phyloP scores from a whole-genome alignment of 73 alveolate genomes.

The Paramecium primaurelia region DNA sequence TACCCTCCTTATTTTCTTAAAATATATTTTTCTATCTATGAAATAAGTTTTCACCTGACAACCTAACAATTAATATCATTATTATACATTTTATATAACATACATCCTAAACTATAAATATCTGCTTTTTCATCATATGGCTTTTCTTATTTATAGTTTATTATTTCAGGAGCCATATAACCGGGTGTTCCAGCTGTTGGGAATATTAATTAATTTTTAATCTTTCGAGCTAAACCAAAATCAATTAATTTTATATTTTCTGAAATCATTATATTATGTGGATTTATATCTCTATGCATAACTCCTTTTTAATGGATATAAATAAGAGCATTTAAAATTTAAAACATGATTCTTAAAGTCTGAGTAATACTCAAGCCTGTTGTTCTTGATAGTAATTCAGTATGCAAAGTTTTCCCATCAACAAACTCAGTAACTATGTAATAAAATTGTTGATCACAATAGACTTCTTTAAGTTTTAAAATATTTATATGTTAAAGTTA shows the following conservation, averaged over 20 bases:
- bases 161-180: constrained; percentile 82
- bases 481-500: background rate
- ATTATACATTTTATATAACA: constrained; percentile 3
- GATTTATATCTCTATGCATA: constrained; percentile 57
- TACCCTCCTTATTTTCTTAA: constrained; percentile 10
- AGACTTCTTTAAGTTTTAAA: constrained; percentile 28
- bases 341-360: background rate
- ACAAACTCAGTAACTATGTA: constrained; percentile 4
- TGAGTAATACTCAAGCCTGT: background rate
- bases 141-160: constrained; percentile 39
- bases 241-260: constrained; percentile 22
- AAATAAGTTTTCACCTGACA: constrained; percentile 8
- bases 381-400: background rate
- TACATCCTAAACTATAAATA: background rate
- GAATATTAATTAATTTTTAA: background rate
- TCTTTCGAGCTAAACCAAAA: constrained; percentile 38
- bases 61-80: background rate
- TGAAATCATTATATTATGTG: constrained; percentile 15
- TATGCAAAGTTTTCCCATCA: background rate
- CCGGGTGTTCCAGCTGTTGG: constrained; percentile 83
- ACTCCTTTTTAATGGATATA: constrained; percentile 19
- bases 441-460: background rate
- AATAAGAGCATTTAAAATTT: background rate
- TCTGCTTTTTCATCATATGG: constrained; percentile 43
- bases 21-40: background rate